phyloP scores from a whole-genome alignment of 805 yeast genomes.

The Starmera amethionina region DNA sequence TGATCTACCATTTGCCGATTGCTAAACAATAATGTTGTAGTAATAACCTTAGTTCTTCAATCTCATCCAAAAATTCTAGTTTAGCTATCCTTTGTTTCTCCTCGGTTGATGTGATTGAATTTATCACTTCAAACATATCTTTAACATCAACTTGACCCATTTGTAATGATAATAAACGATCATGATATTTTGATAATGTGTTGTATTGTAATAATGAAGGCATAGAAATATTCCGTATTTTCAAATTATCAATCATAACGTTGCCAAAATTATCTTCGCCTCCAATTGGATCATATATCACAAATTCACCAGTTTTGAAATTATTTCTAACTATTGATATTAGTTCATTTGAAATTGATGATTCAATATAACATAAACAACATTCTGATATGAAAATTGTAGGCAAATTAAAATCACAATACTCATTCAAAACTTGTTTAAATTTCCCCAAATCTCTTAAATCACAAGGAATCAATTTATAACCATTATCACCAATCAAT shows the following conservation, averaged over 20 bases:
- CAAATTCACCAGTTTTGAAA: slow-evolving; percentile 16
- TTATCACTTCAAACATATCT: slow-evolving; percentile 25
- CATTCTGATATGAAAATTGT: slow-evolving; percentile 50
- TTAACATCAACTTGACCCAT: slow-evolving; percentile 6
- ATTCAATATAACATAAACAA: slow-evolving; percentile 42
- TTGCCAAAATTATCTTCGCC: slow-evolving; percentile 41
- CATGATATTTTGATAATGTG: slow-evolving; percentile 21
- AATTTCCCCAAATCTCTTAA: slow-evolving; percentile 21
- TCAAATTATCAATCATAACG: slow-evolving; percentile 43
- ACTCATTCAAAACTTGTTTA: slow-evolving; percentile 11
- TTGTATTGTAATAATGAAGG: slow-evolving; percentile 28
- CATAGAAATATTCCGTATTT: slow-evolving; percentile 33
- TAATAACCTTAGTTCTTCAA: slow-evolving; percentile 44
- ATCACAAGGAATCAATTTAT: slow-evolving; percentile 24
- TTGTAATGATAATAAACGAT: slow-evolving; percentile 10
- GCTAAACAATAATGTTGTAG: slow-evolving; percentile 43
- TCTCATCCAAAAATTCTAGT: slow-evolving; percentile 47
- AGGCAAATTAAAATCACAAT: slow-evolving; percentile 22
- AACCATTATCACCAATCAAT: slow-evolving; percentile 12
- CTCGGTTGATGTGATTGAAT: slow-evolving; percentile 20
- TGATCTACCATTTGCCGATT: slow-evolving; percentile 15
- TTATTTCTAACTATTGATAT: slow-evolving; percentile 22
- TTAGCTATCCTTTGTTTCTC: slow-evolving; percentile 33
- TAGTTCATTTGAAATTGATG: slow-evolving; percentile 29
- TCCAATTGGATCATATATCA: slow-evolving; percentile 54